Evolutionary conservation across 2,329 filamentous ascomycete species (phyloP), one percentile per base, ranked within the genome.

Genomic region (Gliomastix tumulicola): DNA sequence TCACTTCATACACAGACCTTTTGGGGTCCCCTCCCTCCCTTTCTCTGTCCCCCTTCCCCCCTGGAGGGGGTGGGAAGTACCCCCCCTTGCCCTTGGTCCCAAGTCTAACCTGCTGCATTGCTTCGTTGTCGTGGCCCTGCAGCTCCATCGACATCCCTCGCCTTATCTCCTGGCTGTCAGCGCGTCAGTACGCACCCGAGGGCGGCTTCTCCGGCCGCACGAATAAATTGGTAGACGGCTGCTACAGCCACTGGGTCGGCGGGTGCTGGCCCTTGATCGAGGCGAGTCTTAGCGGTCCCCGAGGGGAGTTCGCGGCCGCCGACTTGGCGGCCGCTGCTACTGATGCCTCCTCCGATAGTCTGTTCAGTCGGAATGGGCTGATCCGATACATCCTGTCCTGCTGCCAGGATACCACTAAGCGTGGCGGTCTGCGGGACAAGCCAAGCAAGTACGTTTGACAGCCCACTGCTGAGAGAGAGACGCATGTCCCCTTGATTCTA

Each of bases 241-340:
- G 92, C 65, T 98, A 98, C 66, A 94, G 87, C 56, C 90, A 96
- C 62, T 98, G 92, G 92, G 84, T 95, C 22, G 92, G 92, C 37
- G 85, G 84, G 37, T 97, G 89, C 65, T 98, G 89, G 87, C 83
- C 90, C 32, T 64, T 98, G 45, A 70, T 97, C 47, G 84, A 96
- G 65, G 86, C 87, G 39, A 82, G 82, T 37, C 63, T 92, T 40
- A 73, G 74, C 46, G 76, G 74, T 20, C 66, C 68, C 38, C 60
- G 48, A 50, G 51, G 46, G 41, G 47, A 50, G 40, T 32, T 30
- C 32, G 25, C 33, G 32, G 31, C 35, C 30, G 36, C 30, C 30
- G 36, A 31, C 27, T 23, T 22, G 23, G 34, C 16, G 13, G 46
- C 51, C 51, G 41, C 40, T 41, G 43, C 48, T n/a, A 28, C 32